phyloP scores from a whole-genome alignment of 176 grass and related monocot species.

The Ampelocalamus luodianensis region DNA sequence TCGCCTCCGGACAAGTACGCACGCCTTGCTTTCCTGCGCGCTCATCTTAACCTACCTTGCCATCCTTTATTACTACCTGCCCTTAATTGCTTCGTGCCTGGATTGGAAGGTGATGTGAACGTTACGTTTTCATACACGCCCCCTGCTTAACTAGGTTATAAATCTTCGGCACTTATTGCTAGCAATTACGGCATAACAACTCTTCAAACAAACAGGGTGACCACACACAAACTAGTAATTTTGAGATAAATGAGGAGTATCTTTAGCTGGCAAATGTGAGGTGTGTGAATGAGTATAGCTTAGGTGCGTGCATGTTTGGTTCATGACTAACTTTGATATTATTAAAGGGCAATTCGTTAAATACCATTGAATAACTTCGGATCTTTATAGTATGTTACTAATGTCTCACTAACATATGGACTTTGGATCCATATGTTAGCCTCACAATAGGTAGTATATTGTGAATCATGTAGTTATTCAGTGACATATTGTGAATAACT shows the following conservation, averaged over 20 bases:
- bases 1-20: constrained; percentile 82
- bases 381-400: too few relatives aligned
- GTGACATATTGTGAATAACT: too few relatives aligned
- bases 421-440: accelerated
- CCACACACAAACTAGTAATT: neutral
- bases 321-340: too few relatives aligned
- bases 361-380: too few relatives aligned
- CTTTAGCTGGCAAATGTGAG: neutral
- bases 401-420: too few relatives aligned
- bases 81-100: neutral
- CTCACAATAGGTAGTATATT: too few relatives aligned
- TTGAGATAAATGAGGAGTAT: neutral
- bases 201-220: neutral
- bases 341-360: too few relatives aligned
- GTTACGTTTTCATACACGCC: neutral
- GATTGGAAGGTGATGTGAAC: constrained; percentile 2
- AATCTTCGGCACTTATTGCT: neutral
- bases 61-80: neutral
- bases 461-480: too few relatives aligned
- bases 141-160: neutral
- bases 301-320: too few relatives aligned
- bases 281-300: neutral
- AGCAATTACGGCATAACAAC: neutral
- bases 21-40: too few relatives aligned
- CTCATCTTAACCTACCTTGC: neutral